phyloP scores from a whole-genome alignment of 768 basidiomycete species.

The Punctularia strigosozonata region DNA sequence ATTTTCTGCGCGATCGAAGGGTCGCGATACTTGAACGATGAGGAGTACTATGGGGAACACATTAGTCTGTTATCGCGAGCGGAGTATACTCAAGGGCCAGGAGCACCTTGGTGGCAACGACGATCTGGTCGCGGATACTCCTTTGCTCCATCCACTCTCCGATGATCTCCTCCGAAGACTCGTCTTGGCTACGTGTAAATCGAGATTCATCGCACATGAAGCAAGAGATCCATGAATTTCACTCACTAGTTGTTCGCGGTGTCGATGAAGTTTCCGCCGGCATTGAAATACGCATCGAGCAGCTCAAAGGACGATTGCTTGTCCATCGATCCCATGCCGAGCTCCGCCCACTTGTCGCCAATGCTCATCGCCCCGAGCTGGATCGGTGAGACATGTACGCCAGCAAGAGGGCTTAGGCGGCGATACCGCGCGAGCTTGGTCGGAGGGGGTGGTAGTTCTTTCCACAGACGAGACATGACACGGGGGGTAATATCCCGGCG shows the following conservation, averaged over 20 bases:
- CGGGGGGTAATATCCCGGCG: not conserved
- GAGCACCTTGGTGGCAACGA: constrained; percentile 16
- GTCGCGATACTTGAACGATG: constrained; percentile 13
- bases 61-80: not conserved
- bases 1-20: constrained; percentile 11
- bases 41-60: constrained; percentile 9
- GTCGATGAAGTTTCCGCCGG: constrained; percentile 22
- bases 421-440: constrained; percentile 19
- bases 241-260: constrained; percentile 25
- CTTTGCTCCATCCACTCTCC: constrained; percentile 29
- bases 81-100: not conserved
- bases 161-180: constrained; percentile 21
- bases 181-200: constrained; percentile 11
- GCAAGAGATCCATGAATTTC: not conserved
- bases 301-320: constrained; percentile 25
- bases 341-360: constrained; percentile 23
- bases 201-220: not conserved
- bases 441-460: constrained; percentile 10
- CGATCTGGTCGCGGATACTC: constrained; percentile 24
- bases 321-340: constrained; percentile 20
- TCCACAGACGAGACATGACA: not conserved
- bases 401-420: constrained; percentile 21
- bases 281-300: constrained; percentile 25
- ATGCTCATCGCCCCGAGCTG: constrained; percentile 26
- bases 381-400: constrained; percentile 25